Conservation (phyloP, 495 filamentous ascomycete species). For the Xylaria flabelliformis region DNA sequence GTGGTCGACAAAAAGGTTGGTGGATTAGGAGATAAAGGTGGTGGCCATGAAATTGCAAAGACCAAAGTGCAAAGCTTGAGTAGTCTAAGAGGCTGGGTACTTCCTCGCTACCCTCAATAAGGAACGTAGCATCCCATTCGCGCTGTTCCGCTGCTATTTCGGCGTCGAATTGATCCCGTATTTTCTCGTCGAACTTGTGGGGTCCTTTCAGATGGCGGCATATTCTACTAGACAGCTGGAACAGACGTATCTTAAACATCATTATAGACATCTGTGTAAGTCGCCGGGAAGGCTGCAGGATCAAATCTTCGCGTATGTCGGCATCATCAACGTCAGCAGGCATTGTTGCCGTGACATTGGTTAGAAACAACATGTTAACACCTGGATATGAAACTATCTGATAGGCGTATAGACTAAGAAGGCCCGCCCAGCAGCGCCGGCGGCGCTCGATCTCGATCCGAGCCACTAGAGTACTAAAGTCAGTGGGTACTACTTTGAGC, state of each 20-base stretch:
- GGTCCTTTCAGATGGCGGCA: constrained; percentile 51
- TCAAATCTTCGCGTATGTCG: constrained; percentile 47
- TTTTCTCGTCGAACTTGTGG: constrained; percentile 37
- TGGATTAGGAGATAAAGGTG: constrained; percentile 56
- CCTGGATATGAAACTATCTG: constrained; percentile 48
- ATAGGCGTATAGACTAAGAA: constrained; percentile 53
- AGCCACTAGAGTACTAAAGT: constrained; percentile 30
- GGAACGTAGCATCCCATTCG: constrained; percentile 49
- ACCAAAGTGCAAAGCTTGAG: constrained; percentile 54
- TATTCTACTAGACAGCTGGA: constrained; percentile 50
- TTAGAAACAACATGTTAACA: constrained; percentile 27
- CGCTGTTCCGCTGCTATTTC: constrained; percentile 49
- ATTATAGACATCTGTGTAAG: constrained; percentile 60
- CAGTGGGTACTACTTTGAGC: background rate
- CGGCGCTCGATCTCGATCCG: constrained; percentile 55
- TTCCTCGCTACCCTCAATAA: constrained; percentile 33
- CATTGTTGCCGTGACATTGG: constrained; percentile 43
- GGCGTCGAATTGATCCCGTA: constrained; percentile 45
- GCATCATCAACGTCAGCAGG: constrained; percentile 54
- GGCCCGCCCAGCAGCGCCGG: constrained; percentile 54
- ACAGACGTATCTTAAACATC: constrained; percentile 51
- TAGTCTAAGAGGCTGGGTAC: constrained; percentile 39
- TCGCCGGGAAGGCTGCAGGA: constrained; percentile 36
- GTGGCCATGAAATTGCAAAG: constrained; percentile 57
- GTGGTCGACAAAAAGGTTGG: constrained; percentile 51